phyloP scores from a whole-genome alignment of 345 rosid genomes.

The Murraya koenigii region DNA sequence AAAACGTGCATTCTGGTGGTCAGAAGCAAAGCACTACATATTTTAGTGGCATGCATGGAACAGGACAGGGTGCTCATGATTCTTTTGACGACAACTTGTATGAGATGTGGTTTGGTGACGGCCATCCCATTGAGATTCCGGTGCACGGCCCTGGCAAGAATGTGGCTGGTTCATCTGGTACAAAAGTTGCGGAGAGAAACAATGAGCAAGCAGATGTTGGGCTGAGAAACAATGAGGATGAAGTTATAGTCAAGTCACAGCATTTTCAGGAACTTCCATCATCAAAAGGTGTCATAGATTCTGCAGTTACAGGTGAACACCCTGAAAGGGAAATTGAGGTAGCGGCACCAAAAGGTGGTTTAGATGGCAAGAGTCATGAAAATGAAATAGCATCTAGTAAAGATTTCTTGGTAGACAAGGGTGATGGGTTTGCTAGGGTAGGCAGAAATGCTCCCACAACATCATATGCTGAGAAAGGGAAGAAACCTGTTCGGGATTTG shows the following conservation, averaged over 20 bases:
- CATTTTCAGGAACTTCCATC: constrained; percentile 25
- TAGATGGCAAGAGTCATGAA: constrained; percentile 6
- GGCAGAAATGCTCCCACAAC: not conserved
- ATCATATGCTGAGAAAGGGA: constrained; percentile 18
- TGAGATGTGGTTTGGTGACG: constrained; percentile 36
- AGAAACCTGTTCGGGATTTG: constrained; percentile 8
- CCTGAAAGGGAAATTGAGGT: constrained; percentile 6
- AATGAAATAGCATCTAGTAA: constrained; percentile 12
- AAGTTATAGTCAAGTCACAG: constrained; percentile 26
- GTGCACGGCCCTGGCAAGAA: constrained; percentile 19
- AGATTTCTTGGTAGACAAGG: constrained; percentile 7
- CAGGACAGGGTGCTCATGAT: constrained; percentile 20
- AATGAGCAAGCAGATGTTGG: constrained; percentile 24
- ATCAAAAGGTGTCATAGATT: constrained; percentile 19
- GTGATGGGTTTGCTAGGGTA: constrained; percentile 2
- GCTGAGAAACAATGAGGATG: constrained; percentile 22
- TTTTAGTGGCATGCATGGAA: constrained; percentile 25
- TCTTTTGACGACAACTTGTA: constrained; percentile 42
- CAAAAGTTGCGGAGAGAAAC: constrained; percentile 19
- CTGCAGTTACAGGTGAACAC: constrained; percentile 7
- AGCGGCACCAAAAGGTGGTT: not conserved
- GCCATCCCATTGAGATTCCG: constrained; percentile 21
- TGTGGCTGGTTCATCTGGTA: constrained; percentile 15
- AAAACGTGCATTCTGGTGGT: constrained; percentile 24
- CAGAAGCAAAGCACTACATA: constrained; percentile 25